phyloP scores from a whole-genome alignment of 805 yeast genomes.

The Pichia deserticola region DNA sequence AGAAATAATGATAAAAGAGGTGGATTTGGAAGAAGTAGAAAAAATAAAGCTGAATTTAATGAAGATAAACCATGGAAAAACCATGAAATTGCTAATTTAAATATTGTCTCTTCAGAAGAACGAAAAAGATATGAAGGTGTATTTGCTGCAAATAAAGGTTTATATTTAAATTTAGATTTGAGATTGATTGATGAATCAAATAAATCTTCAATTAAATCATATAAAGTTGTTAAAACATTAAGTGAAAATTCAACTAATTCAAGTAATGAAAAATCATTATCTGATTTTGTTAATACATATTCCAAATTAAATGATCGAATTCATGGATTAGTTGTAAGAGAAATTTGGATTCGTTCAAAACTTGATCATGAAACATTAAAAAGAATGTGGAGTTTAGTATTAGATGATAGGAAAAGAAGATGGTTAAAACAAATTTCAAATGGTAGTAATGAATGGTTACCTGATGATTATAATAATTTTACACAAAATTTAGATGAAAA shows the following conservation, averaged over 20 bases:
- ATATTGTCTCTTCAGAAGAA: constrained; percentile 42
- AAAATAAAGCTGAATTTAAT: constrained; percentile 48
- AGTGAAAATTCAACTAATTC: background rate
- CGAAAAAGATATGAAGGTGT: constrained; percentile 87
- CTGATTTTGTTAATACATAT: constrained; percentile 8
- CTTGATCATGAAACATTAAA: constrained; percentile 54
- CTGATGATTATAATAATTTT: background rate
- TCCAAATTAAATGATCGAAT: constrained; percentile 21
- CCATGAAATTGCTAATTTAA: constrained; percentile 42
- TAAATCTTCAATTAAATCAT: no score
- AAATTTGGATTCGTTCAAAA: constrained; percentile 74
- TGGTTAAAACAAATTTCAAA: constrained; percentile 8
- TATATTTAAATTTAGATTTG: constrained; percentile 31
- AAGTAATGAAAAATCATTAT: background rate
- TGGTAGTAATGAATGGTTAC: constrained; percentile 1
- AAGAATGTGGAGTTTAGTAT: constrained; percentile 74
- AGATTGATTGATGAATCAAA: background rate
- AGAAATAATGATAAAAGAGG: constrained; percentile 25
- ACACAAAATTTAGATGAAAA: background rate
- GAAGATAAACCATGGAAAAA: constrained; percentile 94
- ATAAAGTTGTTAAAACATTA: no score
- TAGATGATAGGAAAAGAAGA: constrained; percentile 40
- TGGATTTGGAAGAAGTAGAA: constrained; percentile 15
- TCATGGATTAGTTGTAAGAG: constrained; percentile 61
- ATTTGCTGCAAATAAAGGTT: constrained; percentile 84